Evolutionary conservation across 2,329 filamentous ascomycete genomes (phyloP).

Genomic region (Neofusicoccum laricinum): DNA sequence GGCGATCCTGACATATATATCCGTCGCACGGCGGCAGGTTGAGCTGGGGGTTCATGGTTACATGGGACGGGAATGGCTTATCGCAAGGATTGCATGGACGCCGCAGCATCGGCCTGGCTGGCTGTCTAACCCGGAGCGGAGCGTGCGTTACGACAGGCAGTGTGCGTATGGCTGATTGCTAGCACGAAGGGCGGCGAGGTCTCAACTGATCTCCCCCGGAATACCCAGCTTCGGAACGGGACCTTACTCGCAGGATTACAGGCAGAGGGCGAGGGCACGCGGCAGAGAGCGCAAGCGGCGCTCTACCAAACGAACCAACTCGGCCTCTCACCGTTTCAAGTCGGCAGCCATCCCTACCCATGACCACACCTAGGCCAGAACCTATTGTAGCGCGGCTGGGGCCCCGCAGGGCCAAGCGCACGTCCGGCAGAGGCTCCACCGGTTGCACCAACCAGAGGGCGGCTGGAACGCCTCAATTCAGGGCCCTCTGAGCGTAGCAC

Average conservation of each 20-base stretch:
- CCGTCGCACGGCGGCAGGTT: neutral
- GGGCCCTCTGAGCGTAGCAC: neutral
- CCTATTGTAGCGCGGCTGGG: neutral
- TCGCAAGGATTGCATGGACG: slow-evolving; percentile 4
- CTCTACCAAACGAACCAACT: neutral
- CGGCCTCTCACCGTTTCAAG: neutral
- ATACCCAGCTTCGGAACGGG: neutral
- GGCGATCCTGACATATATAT: neutral
- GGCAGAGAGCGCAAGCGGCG: slow-evolving; percentile 7
- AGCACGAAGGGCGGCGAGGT: neutral
- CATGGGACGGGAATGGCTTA: slow-evolving; percentile 8
- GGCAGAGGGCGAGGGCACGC: neutral
- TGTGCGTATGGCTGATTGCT: slow-evolving; percentile 1
- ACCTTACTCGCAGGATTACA: neutral
- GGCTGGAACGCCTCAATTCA: slow-evolving; percentile 4
- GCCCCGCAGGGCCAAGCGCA: slow-evolving; percentile 4
- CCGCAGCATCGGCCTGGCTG: neutral
- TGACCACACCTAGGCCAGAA: slow-evolving; percentile 1
- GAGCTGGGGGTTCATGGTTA: neutral
- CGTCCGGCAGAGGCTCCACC: neutral
- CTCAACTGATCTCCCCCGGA: slow-evolving; percentile 2
- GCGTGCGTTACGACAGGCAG: neutral
- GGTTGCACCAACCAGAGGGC: slow-evolving; percentile 8
- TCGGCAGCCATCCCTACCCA: slow-evolving; percentile 1
- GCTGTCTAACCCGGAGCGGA: slow-evolving; percentile 1